Conservation (phyloP, 257 asterid genomes). For the Nicotiana otophora region DNA sequence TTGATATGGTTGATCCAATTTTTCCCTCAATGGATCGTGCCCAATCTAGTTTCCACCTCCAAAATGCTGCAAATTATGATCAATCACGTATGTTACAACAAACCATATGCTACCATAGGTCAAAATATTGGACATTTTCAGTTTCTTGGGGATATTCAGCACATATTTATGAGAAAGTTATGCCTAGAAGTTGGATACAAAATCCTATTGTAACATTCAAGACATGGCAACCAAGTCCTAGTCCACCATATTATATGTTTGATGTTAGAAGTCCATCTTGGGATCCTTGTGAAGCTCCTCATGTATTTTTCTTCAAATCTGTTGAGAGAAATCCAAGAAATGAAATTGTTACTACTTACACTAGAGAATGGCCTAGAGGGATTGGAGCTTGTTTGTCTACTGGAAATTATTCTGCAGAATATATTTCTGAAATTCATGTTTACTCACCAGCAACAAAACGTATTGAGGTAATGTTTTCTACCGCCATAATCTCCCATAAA, state of each 20-base stretch:
- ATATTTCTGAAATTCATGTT: conserved; percentile 10
- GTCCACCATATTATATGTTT: conserved; percentile 34
- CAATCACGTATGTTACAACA: conserved; percentile 55
- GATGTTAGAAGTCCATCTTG: conserved; percentile 28
- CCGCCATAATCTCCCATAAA: background rate
- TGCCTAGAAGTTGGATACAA: conserved; percentile 43
- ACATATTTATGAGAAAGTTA: conserved; percentile 36
- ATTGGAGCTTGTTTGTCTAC: conserved; percentile 16
- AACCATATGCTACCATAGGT: conserved; percentile 40
- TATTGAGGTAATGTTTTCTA: conserved; percentile 15
- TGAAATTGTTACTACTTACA: conserved; percentile 23
- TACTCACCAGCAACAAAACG: conserved; percentile 12
- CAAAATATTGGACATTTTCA: conserved; percentile 52
- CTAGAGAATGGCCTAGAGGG: conserved; percentile 26
- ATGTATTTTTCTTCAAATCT: conserved; percentile 33
- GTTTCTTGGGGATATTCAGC: conserved; percentile 64
- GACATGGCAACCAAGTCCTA: conserved; percentile 21
- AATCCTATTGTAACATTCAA: conserved; percentile 46
- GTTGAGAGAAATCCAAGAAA: background rate
- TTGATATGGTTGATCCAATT: conserved; percentile 43
- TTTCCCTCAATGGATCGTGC: conserved; percentile 40
- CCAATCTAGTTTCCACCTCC: conserved; percentile 43
- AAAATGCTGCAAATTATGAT: conserved; percentile 37
- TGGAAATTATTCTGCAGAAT: conserved; percentile 20
- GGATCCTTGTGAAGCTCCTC: conserved; percentile 48